A percentile compares a stretch with the other conserved stretches of the same genome.
These are phyloP conservation scores for Fonsecaea nubica DNA, from an alignment of 2,329 filamentous ascomycete genomes.

Conservation along the genomic window DNA sequence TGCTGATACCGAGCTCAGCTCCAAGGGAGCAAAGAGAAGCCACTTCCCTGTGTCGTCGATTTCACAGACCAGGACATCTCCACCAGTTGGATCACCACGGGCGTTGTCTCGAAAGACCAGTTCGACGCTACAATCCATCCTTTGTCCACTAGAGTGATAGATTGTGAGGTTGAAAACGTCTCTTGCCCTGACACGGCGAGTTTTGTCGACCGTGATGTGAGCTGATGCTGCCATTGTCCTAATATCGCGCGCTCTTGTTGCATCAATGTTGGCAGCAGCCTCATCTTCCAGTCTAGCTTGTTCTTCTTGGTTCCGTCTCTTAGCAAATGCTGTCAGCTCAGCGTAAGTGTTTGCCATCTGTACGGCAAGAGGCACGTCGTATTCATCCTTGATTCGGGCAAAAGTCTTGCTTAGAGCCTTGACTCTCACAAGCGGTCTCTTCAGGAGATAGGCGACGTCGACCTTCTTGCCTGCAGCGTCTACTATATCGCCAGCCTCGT, in stretches of 20 bases:
- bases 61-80: conserved; percentile 92
- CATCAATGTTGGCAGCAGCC: conserved; percentile 82
- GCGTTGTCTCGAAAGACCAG: conserved; percentile 82
- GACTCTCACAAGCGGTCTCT: conserved; percentile 82
- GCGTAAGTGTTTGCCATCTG: conserved; percentile 70
- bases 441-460: conserved; percentile 91
- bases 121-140: conserved; percentile 87
- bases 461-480: conserved; percentile 84
- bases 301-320: conserved; percentile 75
- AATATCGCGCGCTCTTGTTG: conserved; percentile 78
- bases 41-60: conserved; percentile 78
- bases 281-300: conserved; percentile 79
- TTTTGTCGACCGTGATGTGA: conserved; percentile 74
- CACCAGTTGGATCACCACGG: conserved; percentile 65
- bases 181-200: conserved; percentile 82
- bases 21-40: conserved; percentile 91
- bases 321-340: conserved; percentile 75
- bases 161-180: conserved; percentile 89
- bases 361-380: conserved; percentile 58
- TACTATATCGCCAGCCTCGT: conserved; percentile 66
- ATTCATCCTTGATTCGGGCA: conserved; percentile 61
- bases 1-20: conserved; percentile 75
- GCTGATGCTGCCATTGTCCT: conserved; percentile 75
- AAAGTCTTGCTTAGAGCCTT: conserved; percentile 87
- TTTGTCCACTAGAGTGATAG: conserved; percentile 85